A percentile compares a stretch with the other conserved stretches of the same genome.
Evolutionary conservation across 2,329 filamentous ascomycete species (phyloP).

Genomic region (Trichophyton schoenleinii): DNA sequence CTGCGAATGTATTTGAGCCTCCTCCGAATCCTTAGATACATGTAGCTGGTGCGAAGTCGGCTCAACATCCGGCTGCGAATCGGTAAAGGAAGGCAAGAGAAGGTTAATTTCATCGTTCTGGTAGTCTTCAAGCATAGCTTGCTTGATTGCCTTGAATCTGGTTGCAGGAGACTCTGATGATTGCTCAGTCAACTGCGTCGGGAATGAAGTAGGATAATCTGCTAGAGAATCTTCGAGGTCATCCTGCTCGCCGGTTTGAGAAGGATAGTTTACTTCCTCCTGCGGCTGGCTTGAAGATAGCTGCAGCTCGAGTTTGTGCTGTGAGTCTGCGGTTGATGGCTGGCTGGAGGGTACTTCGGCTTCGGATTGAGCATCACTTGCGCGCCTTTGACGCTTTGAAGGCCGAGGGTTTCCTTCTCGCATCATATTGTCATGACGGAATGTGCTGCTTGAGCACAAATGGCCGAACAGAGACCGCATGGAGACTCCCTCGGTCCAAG

Average conservation of each 20-base stretch:
- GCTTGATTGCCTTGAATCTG: conserved; percentile 11
- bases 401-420: conserved; percentile 21
- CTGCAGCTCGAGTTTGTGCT: neutral
- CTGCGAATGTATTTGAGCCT: neutral
- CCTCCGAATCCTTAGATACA: neutral
- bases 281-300: too few species aligned
- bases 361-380: conserved; percentile 6
- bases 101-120: conserved; percentile 11
- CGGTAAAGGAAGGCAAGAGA: conserved; percentile 4
- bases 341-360: conserved; percentile 9
- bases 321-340: conserved; percentile 1
- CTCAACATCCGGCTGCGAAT: neutral
- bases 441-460: conserved; percentile 48
- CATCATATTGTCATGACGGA: conserved; percentile 56
- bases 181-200: neutral
- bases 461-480: conserved; percentile 60
- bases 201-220: conserved; percentile 1
- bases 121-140: conserved; percentile 10
- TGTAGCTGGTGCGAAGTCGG: neutral
- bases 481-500: conserved; percentile 52
- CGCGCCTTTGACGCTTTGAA: conserved; percentile 7
- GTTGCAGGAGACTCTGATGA: conserved; percentile 4
- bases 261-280: neutral
- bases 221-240: neutral
- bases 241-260: neutral